Evolutionary conservation across 2,329 filamentous ascomycete species (phyloP), one percentile per base, ranked within the genome.

Genomic region (Ceratocystis colombiana): DNA sequence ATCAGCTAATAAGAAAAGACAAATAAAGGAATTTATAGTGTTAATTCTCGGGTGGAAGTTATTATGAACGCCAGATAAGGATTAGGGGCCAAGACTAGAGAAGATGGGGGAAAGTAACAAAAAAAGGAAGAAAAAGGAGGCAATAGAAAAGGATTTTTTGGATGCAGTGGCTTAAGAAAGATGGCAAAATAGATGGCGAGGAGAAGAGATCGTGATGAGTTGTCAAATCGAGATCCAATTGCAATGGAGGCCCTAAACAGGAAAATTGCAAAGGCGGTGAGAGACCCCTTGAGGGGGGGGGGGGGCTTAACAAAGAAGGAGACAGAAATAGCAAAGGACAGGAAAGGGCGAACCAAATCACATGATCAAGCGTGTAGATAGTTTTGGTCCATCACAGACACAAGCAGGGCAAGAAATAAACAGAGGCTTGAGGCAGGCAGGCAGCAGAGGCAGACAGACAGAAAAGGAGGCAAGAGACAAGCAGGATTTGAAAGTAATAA

Each of bases 211-310:
- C 8, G 28, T 45, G 22, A 45, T 33, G 25, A 20, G 41, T n/a
- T 55, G 48, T 64, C 55, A 48, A 64, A 37, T 64, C 30, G 30
- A 65, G 28, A 44, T 5, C 44, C 41, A 46, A 65, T 20, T 62
- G 25, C 41, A 55, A 55, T 61, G 61, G 20, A 53, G 63, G 33
- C 53, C 62, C 62, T 46, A 55, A 66, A 57, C 45, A 62, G 57
- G 48, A 65, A 41, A 68, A 66, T 68, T 70, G 69, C 71, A 72
- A 72, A 72, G 72, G 71, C 71, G 67, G 71, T 71, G 69, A 71
- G 61, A 30, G 48, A 17, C 22, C 30, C n/a, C 10, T 3, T 46
- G 37, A 50, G 41, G 41, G 46, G 45, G 61, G 45, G 61, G 22
- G 22, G 22, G 22, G 22, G 22, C 61, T 15, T 12, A 10, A 10